These are phyloP conservation scores for Pseudohalonectria lignicola DNA, from an alignment of 2,329 filamentous ascomycete genomes.

Conservation along the genomic window DNA sequence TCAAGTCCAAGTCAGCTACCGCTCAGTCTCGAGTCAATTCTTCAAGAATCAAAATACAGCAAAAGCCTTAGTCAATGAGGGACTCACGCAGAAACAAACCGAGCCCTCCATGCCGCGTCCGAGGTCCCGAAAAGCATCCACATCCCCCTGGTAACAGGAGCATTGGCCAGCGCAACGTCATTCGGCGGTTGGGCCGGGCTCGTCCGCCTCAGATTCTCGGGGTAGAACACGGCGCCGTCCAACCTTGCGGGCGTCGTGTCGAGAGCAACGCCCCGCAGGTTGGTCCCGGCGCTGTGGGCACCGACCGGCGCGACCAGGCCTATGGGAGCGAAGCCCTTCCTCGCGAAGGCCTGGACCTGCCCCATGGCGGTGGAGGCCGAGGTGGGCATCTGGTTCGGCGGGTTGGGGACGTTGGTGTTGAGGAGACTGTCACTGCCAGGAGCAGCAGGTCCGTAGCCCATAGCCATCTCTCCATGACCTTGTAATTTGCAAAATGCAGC, in stretches of 20 bases:
- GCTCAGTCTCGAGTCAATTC: background rate
- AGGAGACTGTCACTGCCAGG: too few species aligned
- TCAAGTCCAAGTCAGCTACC: background rate
- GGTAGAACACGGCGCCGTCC: background rate
- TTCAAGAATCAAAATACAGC: too few species aligned
- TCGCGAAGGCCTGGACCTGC: background rate
- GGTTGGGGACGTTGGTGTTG: background rate
- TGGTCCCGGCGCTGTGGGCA: background rate
- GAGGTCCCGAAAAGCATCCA: background rate
- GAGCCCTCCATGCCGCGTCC: background rate
- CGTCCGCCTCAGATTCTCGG: background rate
- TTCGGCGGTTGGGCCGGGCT: background rate
- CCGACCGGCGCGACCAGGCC: background rate
- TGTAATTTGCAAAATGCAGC: too few species aligned
- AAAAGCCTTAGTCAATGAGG: background rate
- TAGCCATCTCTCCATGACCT: too few species aligned
- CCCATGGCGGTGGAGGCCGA: background rate
- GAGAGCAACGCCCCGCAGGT: background rate
- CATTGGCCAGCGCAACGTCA: background rate
- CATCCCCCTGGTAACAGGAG: background rate
- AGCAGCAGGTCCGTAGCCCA: too few species aligned
- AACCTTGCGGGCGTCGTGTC: background rate
- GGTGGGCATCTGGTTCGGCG: background rate
- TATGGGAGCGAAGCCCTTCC: background rate
- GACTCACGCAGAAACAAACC: background rate